Evolutionary conservation across 2,329 filamentous ascomycete genomes (phyloP), one percentile per base, ranked within the genome.

Genomic region (Aspergillus calidoustus): DNA sequence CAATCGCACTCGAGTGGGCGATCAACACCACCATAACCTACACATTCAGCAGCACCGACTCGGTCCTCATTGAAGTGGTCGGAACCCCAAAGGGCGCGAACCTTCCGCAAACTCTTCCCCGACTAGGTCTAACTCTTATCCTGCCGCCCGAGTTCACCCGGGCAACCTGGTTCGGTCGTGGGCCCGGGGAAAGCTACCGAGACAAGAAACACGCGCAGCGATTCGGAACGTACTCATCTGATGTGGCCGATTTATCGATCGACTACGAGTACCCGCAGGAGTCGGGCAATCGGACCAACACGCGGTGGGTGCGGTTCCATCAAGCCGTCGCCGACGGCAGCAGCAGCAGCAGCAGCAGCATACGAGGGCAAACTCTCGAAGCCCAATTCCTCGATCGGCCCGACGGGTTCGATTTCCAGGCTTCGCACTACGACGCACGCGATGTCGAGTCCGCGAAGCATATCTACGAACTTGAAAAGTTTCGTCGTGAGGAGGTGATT

Each of bases 201-300:
- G 71, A 73, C 51, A 73, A 73, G 52, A 68, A 67, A 52, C 25
- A 50, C 4, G 59, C 70, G 0, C 67, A 69, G 41, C 68, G 63
- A 9, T 19, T 71, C 4, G 68, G 69, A 2, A 34, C 67, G 5
- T 71, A 66, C 43, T 61, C 53, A 0, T 56, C 64, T 3, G 66
- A 59, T 4, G 54, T 54, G 2, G 63, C 54, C 0, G 53, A 65
- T 9, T 60, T 72, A 9, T 67, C 71, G 6, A 72, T 68, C 0
- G 58, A 64, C 1, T 73, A 73, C n/a, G 71, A 73, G 34, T 65
- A 67, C 3, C 70, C 70, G 0, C 69, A 72, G 43, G 70, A 71
- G 49, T 66, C 65, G 19, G 70, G 70, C 15, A 71, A 72, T 31
- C 63, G 68, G 1, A 63, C 61, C 17, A 66, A 69, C 0, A 71